Evolutionary conservation across 768 basidiomycete species (phyloP).

Genomic region (Artomyces pyxidatus): DNA sequence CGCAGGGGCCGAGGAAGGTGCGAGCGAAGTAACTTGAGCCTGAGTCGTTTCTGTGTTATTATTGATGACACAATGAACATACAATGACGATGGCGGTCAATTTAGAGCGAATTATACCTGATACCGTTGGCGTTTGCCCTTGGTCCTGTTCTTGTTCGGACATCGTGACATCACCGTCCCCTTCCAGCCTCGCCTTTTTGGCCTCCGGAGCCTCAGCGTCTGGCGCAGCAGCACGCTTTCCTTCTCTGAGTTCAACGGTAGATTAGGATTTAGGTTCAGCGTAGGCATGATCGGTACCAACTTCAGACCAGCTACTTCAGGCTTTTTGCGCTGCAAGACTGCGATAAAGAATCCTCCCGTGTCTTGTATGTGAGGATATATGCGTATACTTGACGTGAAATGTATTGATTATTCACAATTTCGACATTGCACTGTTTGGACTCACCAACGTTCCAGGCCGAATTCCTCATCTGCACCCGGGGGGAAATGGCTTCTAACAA

Average conservation of each 20-base stretch:
- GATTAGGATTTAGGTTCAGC: not conserved
- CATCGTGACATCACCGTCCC: conserved; percentile 19
- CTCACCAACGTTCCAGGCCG: conserved; percentile 68
- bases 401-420: not conserved
- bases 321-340: conserved; percentile 52
- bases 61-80: too few species aligned
- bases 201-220: conserved; percentile 35
- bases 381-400: conserved; percentile 54
- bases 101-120: not conserved
- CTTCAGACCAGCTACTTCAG: not conserved
- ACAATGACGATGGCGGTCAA: too few species aligned
- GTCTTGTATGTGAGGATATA: conserved; percentile 94
- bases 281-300: conserved; percentile 1
- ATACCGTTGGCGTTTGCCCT: too few species aligned
- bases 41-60: too few species aligned
- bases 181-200: conserved; percentile 42
- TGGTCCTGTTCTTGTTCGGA: too few species aligned
- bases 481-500: conserved; percentile 76
- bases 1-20: too few species aligned
- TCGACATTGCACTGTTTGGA: not conserved
- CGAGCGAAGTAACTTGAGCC: too few species aligned
- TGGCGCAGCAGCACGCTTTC: conserved; percentile 45
- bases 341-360: conserved; percentile 98
- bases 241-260: conserved; percentile 23
- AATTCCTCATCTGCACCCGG: conserved; percentile 49